Evolutionary conservation across 176 grass and related monocot genomes (phyloP).

Genomic region (Eleusine coracana): DNA sequence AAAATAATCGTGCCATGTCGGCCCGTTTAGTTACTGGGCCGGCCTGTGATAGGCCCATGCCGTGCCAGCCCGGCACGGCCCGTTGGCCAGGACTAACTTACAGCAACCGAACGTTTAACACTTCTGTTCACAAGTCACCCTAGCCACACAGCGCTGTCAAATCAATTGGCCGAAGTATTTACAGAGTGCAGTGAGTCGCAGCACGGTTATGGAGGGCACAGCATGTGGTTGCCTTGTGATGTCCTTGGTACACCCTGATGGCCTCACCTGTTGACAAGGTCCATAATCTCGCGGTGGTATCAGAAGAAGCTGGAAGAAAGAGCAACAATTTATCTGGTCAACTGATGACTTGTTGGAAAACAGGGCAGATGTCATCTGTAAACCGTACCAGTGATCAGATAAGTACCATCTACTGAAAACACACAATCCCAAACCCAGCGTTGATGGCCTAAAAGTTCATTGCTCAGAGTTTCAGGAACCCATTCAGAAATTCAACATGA

Average conservation of each 20-base stretch:
- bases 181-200: not conserved
- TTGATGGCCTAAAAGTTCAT: conserved; percentile 69
- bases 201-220: conserved; percentile 55
- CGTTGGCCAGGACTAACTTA: too few relatives aligned
- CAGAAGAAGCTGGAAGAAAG: conserved; percentile 74
- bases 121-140: not conserved
- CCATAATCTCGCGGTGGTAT: conserved; percentile 79
- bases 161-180: not conserved
- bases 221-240: conserved; percentile 81
- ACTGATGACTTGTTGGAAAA: not conserved
- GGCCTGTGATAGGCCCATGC: too few relatives aligned
- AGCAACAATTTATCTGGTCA: not conserved
- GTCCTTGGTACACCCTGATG: conserved; percentile 85
- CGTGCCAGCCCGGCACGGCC: too few relatives aligned
- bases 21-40: too few relatives aligned
- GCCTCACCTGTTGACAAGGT: conserved; percentile 58
- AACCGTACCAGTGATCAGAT: conserved; percentile 76
- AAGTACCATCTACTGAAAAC: conserved; percentile 89
- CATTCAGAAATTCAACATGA: not conserved
- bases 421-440: conserved; percentile 96
- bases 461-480: not conserved
- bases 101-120: not conserved
- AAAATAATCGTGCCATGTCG: too few relatives aligned
- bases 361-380: not conserved
- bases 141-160: not conserved